These are phyloP conservation scores for Fraxinus cuspidata DNA, from an alignment of 257 asterid species.

Conservation along the genomic window DNA sequence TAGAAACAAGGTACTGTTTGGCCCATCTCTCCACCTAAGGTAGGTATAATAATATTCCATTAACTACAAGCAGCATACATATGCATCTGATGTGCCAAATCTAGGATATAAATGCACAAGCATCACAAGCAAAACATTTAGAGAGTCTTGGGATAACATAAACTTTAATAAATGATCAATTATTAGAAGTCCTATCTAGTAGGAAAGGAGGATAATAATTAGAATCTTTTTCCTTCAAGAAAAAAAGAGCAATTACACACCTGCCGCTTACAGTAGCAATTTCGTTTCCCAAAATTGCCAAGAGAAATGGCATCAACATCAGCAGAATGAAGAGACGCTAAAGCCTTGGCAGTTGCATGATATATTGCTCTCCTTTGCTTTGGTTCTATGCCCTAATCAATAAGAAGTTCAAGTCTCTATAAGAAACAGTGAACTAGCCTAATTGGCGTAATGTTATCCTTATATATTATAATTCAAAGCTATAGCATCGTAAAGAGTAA, in stretches of 20 bases:
- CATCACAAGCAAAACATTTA: background rate
- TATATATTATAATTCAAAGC: constrained; percentile 1
- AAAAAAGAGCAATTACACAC: constrained; percentile 34
- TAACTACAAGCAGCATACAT: constrained; percentile 17
- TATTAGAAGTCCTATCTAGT: constrained; percentile 3
- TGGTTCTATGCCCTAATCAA: constrained; percentile 67
- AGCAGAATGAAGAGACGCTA: constrained; percentile 81
- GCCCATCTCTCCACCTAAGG: constrained; percentile 94
- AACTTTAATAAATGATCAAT: background rate
- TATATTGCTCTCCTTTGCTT: constrained; percentile 64
- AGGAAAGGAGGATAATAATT: constrained; percentile 1
- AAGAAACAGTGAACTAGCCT: constrained; percentile 4
- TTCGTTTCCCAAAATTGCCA: constrained; percentile 66
- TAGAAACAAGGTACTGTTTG: constrained; percentile 79
- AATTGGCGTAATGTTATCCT: background rate
- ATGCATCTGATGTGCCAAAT: background rate
- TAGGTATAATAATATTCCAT: constrained; percentile 23
- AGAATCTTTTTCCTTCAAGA: background rate
- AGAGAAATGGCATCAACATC: constrained; percentile 82
- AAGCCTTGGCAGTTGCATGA: constrained; percentile 77
- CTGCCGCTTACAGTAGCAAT: constrained; percentile 89
- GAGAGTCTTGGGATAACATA: too few relatives aligned
- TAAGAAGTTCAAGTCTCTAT: constrained; percentile 11
- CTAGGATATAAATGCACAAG: background rate
- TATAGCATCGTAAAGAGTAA: constrained; percentile 18